Percentiles rank a stretch among this genome's conserved stretches.
Evolutionary conservation across 371 early-diverging fungal genomes (phyloP).

Genomic region (Amoeboaphelidium occidentale): DNA sequence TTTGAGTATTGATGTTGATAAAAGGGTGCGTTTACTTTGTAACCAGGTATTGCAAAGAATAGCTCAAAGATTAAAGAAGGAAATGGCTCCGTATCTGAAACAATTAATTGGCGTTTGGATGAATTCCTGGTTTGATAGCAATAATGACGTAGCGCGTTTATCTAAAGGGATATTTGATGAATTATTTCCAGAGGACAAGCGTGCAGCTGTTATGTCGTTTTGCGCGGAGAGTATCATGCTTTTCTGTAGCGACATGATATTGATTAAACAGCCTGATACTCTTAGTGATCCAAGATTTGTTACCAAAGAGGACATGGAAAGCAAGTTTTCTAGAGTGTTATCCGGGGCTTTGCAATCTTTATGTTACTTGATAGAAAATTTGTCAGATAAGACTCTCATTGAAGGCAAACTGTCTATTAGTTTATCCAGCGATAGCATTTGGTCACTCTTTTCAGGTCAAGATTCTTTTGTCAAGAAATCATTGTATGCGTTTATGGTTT

Average conservation of each 20-base stretch:
- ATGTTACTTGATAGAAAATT: conserved; percentile 7
- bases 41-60: conserved; percentile 9
- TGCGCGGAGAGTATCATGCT: conserved; percentile 11
- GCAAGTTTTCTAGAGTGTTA: conserved; percentile 13
- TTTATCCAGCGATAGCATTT: conserved; percentile 7
- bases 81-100: conserved; percentile 17
- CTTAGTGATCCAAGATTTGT: conserved; percentile 20
- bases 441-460: conserved; percentile 8
- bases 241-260: conserved; percentile 10
- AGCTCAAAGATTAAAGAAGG: conserved; percentile 9
- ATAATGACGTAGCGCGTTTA: conserved; percentile 12
- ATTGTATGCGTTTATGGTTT: conserved; percentile 10
- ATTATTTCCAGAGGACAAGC: conserved; percentile 8
- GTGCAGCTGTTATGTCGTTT: conserved; percentile 11
- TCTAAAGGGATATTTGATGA: conserved; percentile 15
- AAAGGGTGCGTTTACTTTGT: conserved; percentile 13
- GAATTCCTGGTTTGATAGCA: conserved; percentile 12
- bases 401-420: too few species aligned
- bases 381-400: too few species aligned
- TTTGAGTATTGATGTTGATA: conserved; percentile 12
- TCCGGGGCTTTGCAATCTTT: conserved; percentile 10
- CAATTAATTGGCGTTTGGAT: conserved; percentile 19
- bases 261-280: conserved; percentile 16
- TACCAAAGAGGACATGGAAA: conserved; percentile 15
- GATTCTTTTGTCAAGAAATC: conserved; percentile 14